A percentile compares a stretch with the other conserved stretches of the same genome.
Conservation (phyloP, 2,329 filamentous ascomycete genomes). For the Ceratocystis variospora region DNA sequence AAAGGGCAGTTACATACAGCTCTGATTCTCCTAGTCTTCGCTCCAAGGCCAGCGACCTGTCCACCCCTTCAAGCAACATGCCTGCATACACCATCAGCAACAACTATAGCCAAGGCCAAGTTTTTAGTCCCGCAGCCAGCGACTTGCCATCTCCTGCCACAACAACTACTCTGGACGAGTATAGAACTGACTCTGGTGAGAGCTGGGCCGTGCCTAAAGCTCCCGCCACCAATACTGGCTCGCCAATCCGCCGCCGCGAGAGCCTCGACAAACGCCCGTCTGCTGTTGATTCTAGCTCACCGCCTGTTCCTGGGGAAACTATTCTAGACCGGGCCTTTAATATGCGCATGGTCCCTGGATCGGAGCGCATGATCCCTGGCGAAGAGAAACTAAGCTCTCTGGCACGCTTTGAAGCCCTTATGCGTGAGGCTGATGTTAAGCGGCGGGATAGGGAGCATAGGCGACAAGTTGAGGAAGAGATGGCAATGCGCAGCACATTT, state of each 20-base stretch:
- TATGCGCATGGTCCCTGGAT: constrained; percentile 47
- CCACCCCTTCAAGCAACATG: constrained; percentile 38
- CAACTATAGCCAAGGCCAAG: neutral
- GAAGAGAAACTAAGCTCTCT: constrained; percentile 52
- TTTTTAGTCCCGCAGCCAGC: constrained; percentile 34
- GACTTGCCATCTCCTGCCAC: constrained; percentile 43
- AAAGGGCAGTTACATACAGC: constrained; percentile 35
- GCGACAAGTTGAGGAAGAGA: constrained; percentile 23
- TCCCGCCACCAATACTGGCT: constrained; percentile 43
- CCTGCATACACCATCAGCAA: constrained; percentile 1
- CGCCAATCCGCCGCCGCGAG: constrained; percentile 40
- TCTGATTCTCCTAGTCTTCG: constrained; percentile 48
- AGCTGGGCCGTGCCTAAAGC: constrained; percentile 48
- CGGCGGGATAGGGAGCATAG: constrained; percentile 30
- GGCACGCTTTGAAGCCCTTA: constrained; percentile 51
- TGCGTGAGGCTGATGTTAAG: constrained; percentile 45
- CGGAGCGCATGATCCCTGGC: constrained; percentile 39
- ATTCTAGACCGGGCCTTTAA: constrained; percentile 56
- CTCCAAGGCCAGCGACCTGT: constrained; percentile 49
- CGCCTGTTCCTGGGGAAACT: constrained; percentile 44
- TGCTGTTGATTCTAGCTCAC: constrained; percentile 35
- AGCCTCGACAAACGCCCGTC: constrained; percentile 34
- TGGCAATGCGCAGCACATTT: constrained; percentile 21
- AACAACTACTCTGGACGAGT: constrained; percentile 36
- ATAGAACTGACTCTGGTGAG: constrained; percentile 43